Base-by-base conservation (phyloP, 2,329 filamentous ascomycete species). In the Colletotrichum truncatum region DNA sequence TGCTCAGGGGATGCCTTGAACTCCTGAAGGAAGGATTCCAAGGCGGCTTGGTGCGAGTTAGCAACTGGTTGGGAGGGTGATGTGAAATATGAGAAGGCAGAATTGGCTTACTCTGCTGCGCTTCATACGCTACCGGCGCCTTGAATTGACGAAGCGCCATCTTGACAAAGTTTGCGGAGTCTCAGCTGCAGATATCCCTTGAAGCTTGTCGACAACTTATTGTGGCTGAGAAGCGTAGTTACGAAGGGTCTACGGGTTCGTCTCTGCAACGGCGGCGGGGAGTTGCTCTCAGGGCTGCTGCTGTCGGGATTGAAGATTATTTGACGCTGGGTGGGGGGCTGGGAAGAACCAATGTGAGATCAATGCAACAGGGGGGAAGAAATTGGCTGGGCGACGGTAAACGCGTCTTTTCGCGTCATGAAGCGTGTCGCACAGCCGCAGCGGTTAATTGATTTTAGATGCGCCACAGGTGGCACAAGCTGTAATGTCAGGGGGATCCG, bases 91-190 rank as follows among this genome's bases (percentile, higher is more conserved):
- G 36, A 45, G 32, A 23, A 67, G 46, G 68, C 52, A 32, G 32
- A 67, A n/a, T 16, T 43, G 32, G 30, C 89, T 72, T 80, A 94
- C 93, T 83, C 80, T 96, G 89, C 79, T 99, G 96, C 73, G 90
- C 89, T 74, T 90, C 87, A 82, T 99, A 99, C 78, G 97, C 91
- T 73, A 97, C 93, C 54, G 91, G 88, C 71, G 90, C 85, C 75
- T 87, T 90, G 79, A 91, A 91, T 70, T 91, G 90, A 74, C 94
- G 87, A 75, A 98, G 91, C 85, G 94, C 91, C 95, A 98, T 98
- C 71, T 69, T 81, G 74, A 70, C 67, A 57, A 56, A 67, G 32
- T 57, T 46, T 57, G 30, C 25, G 26, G 41, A 18, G 39, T 56
- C 14, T 57, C 54, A 14, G 18, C 11, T 34, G 28, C 28, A 34